A percentile compares a stretch with the other conserved stretches of the same genome.
Conservation (phyloP, 2,329 filamentous ascomycete species). For the Calycina herbarum region DNA sequence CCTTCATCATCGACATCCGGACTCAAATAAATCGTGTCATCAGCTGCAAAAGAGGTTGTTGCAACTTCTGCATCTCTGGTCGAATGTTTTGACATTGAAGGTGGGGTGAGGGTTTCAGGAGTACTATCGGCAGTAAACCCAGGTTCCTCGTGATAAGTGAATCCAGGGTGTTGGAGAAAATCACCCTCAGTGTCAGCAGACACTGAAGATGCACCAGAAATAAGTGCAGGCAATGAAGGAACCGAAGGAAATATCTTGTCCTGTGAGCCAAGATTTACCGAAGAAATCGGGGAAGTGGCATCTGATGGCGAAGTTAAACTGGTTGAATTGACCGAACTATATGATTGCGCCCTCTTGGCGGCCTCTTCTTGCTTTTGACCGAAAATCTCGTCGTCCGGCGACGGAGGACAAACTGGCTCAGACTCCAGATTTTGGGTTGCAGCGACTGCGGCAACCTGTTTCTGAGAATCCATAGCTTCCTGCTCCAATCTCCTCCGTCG, state of each 20-base stretch:
- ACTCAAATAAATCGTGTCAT: conserved; percentile 23
- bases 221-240: conserved; percentile 61
- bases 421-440: conserved; percentile 29
- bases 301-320: conserved; percentile 32
- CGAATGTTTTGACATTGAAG: conserved; percentile 29
- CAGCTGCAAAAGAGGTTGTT: conserved; percentile 10
- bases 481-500: conserved; percentile 39
- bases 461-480: conserved; percentile 38
- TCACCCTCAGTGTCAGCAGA: conserved; percentile 64
- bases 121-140: conserved; percentile 27
- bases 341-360: conserved; percentile 32
- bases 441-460: conserved; percentile 24
- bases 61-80: conserved; percentile 16
- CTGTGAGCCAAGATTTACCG: conserved; percentile 48
- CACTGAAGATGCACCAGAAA: conserved; percentile 64
- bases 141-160: conserved; percentile 29
- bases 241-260: conserved; percentile 54
- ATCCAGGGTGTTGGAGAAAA: conserved; percentile 52
- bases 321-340: conserved; percentile 35
- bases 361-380: conserved; percentile 26
- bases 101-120: conserved; percentile 34
- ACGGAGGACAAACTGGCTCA: conserved; percentile 39
- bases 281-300: conserved; percentile 39
- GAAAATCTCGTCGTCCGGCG: conserved; percentile 47
- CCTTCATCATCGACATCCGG: conserved; percentile 33